A percentile compares a stretch with the other conserved stretches of the same genome.
Evolutionary conservation across 805 yeast genomes (phyloP).

Genomic region (Ogataea pignaliae): DNA sequence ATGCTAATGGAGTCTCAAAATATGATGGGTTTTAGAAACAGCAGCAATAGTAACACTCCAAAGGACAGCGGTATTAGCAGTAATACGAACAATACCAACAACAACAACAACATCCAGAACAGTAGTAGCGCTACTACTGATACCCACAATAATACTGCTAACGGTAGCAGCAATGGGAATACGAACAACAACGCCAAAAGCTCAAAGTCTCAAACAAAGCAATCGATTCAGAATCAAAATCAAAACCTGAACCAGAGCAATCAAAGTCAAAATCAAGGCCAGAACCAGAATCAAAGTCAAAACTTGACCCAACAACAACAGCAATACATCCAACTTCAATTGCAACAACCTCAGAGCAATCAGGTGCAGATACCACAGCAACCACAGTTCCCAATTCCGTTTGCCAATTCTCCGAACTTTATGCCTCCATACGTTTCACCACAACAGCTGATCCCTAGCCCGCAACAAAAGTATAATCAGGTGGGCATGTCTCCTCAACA

Average conservation of each 20-base stretch:
- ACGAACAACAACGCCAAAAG: slow-evolving; percentile 1
- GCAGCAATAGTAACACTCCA: neutral
- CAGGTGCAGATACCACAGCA: slow-evolving; percentile 1
- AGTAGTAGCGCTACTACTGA: slow-evolving; percentile 1
- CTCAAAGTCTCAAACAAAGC: neutral
- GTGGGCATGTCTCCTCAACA: slow-evolving; percentile 3
- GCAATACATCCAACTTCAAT: slow-evolving; percentile 1
- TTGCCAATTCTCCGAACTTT: slow-evolving; percentile 8
- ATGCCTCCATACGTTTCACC: slow-evolving; percentile 12
- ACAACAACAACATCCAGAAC: neutral
- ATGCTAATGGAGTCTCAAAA: slow-evolving; percentile 27
- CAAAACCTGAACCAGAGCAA: neutral
- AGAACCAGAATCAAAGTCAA: slow-evolving; percentile 2
- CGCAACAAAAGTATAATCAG: slow-evolving; percentile 5
- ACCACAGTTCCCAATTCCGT: slow-evolving; percentile 1
- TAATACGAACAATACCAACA: neutral
- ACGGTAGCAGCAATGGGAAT: neutral
- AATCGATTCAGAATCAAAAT: slow-evolving; percentile 1
- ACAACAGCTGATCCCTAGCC: slow-evolving; percentile 10
- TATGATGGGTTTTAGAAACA: slow-evolving; percentile 13
- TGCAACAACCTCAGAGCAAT: slow-evolving; percentile 1
- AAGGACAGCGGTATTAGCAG: neutral
- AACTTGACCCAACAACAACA: slow-evolving; percentile 1
- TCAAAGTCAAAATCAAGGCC: neutral
- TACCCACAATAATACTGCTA: neutral